Percentiles rank a stretch among this genome's conserved stretches.
Conservation (phyloP, 1,284 basidiomycete species). For the Veloporphyrellus conicus region DNA sequence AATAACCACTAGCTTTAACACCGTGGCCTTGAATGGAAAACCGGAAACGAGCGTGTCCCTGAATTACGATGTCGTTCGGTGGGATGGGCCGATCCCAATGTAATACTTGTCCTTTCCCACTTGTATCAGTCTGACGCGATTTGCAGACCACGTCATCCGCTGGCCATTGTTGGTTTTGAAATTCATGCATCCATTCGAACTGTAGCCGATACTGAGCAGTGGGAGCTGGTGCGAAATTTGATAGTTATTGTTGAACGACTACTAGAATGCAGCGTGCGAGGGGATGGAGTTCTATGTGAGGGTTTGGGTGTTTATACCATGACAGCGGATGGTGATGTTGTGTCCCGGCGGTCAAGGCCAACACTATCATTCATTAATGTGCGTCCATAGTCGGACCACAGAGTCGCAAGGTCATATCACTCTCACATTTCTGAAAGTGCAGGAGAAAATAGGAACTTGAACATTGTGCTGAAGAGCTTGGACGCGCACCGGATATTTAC, state of each 20-base stretch:
- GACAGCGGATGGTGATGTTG: neutral
- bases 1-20: too few relatives aligned
- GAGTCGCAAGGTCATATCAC: neutral
- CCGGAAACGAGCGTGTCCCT: too few relatives aligned
- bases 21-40: too few relatives aligned
- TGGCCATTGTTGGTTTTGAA: too few relatives aligned
- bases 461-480: constrained; percentile 5
- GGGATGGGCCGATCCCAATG: too few relatives aligned
- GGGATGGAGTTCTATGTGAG: too few relatives aligned
- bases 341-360: constrained; percentile 1
- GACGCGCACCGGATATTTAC: constrained; percentile 9
- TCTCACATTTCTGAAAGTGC: neutral
- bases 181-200: too few relatives aligned
- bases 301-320: neutral
- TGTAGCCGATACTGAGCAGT: too few relatives aligned
- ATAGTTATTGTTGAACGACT: constrained; percentile 3
- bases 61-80: too few relatives aligned
- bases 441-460: constrained; percentile 6
- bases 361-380: neutral
- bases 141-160: too few relatives aligned
- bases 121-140: too few relatives aligned
- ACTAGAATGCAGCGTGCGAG: constrained; percentile 5
- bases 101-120: too few relatives aligned
- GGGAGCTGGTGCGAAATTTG: constrained; percentile 5
- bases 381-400: neutral